Evolutionary conservation across 129 eudicot genomes (phyloP).

Genomic region (Chrysanthemum seticuspe): DNA sequence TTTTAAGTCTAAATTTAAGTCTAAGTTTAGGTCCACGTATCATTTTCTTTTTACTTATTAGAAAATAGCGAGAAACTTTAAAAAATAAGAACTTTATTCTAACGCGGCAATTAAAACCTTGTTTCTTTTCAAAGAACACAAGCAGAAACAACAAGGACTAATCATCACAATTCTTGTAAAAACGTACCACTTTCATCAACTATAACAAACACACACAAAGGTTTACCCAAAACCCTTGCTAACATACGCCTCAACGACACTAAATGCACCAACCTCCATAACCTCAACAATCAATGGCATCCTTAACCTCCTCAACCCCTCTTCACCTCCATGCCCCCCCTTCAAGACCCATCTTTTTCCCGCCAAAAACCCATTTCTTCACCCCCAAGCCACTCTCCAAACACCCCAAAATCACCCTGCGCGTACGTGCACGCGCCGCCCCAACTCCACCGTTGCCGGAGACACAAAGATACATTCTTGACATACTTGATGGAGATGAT

Average conservation of each 20-base stretch:
- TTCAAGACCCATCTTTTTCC: slow-evolving; percentile 12
- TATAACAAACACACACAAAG: too few relatives aligned
- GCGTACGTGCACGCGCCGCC: slow-evolving; percentile 23
- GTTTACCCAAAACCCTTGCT: slow-evolving; percentile 1
- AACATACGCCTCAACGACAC: not conserved
- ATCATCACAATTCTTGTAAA: too few relatives aligned
- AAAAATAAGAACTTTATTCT: too few relatives aligned
- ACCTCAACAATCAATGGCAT: slow-evolving; percentile 57
- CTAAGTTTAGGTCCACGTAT: too few relatives aligned
- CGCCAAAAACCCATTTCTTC: slow-evolving; percentile 9
- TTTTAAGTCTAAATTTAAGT: too few relatives aligned
- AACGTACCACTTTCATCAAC: too few relatives aligned
- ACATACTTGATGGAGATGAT: slow-evolving; percentile 45
- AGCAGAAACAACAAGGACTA: too few relatives aligned
- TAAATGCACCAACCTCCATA: slow-evolving; percentile 20
- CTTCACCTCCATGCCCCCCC: slow-evolving; percentile 28
- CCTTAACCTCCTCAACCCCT: slow-evolving; percentile 30
- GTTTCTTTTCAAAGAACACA: too few relatives aligned
- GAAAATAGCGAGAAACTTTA: too few relatives aligned
- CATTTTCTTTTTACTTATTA: too few relatives aligned
- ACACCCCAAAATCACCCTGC: slow-evolving; percentile 17
- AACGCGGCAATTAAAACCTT: too few relatives aligned
- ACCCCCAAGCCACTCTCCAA: slow-evolving; percentile 33
- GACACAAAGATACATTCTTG: slow-evolving; percentile 52
- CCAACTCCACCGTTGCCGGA: slow-evolving; percentile 37